Conservation (phyloP, 2,329 filamentous ascomycete species). For the Rhexocercosporidium sp. region DNA sequence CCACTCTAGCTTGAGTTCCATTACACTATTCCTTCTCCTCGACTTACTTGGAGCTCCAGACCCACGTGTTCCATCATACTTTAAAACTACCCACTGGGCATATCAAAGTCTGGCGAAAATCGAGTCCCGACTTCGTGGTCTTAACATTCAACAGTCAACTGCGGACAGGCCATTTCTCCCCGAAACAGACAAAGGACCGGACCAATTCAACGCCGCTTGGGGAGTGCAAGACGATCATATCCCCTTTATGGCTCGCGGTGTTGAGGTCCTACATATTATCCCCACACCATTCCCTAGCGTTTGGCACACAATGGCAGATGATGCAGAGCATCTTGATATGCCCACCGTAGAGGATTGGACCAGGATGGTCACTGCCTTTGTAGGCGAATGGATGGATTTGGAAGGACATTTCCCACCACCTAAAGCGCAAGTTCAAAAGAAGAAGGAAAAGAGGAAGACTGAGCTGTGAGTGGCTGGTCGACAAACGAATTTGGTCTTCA, state of each 20-base stretch:
- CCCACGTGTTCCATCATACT: conserved; percentile 83
- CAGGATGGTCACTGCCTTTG: conserved; percentile 81
- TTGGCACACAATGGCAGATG: conserved; percentile 87
- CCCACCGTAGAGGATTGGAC: conserved; percentile 87
- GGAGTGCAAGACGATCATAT: conserved; percentile 85
- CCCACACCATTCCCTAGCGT: conserved; percentile 80
- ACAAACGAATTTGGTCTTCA: not conserved
- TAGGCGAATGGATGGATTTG: conserved; percentile 91
- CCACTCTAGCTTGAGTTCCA: conserved; percentile 75
- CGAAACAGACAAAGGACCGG: conserved; percentile 60
- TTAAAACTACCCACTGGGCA: conserved; percentile 90
- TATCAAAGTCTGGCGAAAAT: conserved; percentile 77
- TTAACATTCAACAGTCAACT: conserved; percentile 69
- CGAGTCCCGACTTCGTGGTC: conserved; percentile 73
- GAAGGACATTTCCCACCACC: conserved; percentile 40
- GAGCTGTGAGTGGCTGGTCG: conserved; percentile 41
- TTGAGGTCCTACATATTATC: conserved; percentile 89
- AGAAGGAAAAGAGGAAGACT: conserved; percentile 35
- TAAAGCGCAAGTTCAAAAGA: conserved; percentile 13
- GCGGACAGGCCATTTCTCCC: conserved; percentile 65
- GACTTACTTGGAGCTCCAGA: conserved; percentile 78
- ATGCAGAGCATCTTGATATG: conserved; percentile 82
- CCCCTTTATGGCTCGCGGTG: conserved; percentile 85
- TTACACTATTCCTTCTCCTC: conserved; percentile 88
- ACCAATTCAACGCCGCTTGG: conserved; percentile 54